phyloP scores from a whole-genome alignment of 2,329 filamentous ascomycete genomes.

The Hymenoscyphus repandus region DNA sequence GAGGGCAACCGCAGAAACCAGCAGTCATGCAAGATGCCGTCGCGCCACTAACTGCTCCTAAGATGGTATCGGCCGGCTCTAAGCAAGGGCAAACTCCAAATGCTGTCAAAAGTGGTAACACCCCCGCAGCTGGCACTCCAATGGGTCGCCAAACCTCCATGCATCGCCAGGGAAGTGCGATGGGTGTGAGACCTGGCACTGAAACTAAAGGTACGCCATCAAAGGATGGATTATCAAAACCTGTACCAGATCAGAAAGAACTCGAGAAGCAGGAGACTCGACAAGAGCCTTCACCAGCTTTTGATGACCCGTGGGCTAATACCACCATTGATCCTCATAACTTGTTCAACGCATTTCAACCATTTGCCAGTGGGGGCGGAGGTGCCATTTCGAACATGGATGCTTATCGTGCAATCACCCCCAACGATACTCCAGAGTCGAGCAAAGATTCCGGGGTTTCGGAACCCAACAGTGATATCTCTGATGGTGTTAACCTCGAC shows the following conservation, averaged over 20 bases:
- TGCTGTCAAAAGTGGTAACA: slow-evolving; percentile 32
- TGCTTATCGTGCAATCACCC: slow-evolving; percentile 50
- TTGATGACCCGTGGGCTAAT: slow-evolving; percentile 35
- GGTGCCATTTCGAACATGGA: slow-evolving; percentile 49
- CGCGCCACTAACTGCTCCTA: slow-evolving; percentile 34
- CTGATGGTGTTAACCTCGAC: slow-evolving; percentile 49
- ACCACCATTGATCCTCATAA: slow-evolving; percentile 50
- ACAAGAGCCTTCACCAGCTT: slow-evolving; percentile 8
- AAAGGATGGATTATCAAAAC: slow-evolving; percentile 17
- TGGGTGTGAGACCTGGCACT: slow-evolving; percentile 35
- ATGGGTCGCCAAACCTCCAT: slow-evolving; percentile 45
- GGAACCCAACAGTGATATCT: slow-evolving; percentile 58
- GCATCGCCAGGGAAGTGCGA: slow-evolving; percentile 44
- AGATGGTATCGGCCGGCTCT: slow-evolving; percentile 24
- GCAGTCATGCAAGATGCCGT: slow-evolving; percentile 6
- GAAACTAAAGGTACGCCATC: slow-evolving; percentile 17
- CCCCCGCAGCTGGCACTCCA: slow-evolving; percentile 36
- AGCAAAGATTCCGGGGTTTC: slow-evolving; percentile 52
- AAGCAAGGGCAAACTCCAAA: slow-evolving; percentile 39
- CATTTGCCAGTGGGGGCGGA: slow-evolving; percentile 37
- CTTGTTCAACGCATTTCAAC: slow-evolving; percentile 38
- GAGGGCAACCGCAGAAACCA: slow-evolving; percentile 36
- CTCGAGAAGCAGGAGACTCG: slow-evolving; percentile 23
- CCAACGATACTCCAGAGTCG: slow-evolving; percentile 60
- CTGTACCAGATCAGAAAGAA: slow-evolving; percentile 26